Conservation (phyloP, 2,329 filamentous ascomycete genomes). For the Parasarocladium wereldwijsianum region DNA sequence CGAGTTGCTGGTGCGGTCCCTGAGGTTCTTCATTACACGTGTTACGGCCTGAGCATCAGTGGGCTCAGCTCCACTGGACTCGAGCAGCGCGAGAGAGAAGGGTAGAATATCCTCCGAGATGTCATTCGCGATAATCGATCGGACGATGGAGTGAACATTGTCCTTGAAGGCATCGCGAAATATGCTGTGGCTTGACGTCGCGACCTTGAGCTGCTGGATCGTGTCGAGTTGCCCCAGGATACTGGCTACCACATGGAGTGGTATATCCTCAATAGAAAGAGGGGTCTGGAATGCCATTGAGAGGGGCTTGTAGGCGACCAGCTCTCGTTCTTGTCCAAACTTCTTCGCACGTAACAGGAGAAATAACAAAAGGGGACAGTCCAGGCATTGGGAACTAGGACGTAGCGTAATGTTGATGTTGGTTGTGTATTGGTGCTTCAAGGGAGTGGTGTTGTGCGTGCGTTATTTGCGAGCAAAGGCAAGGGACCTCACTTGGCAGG, state of each 20-base stretch:
- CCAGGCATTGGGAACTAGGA: no score
- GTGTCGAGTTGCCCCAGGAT: conserved; percentile 3
- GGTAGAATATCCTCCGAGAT: conserved; percentile 1
- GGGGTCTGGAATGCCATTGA: not conserved
- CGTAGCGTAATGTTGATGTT: no score
- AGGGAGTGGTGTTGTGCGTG: no score
- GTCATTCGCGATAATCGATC: not conserved
- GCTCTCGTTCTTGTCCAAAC: no score
- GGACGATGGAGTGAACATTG: not conserved
- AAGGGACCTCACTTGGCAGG: no score
- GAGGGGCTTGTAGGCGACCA: no score
- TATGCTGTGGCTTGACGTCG: conserved; percentile 1
- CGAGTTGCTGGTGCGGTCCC: not conserved
- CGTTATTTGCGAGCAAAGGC: no score
- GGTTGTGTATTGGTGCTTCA: no score
- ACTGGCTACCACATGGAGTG: conserved; percentile 1
- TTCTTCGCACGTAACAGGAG: no score
- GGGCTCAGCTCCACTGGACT: not conserved
- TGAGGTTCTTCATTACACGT: conserved; percentile 1
- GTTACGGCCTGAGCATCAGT: not conserved
- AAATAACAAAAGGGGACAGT: no score
- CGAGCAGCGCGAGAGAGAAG: conserved; percentile 2
- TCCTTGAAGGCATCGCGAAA: conserved; percentile 2
- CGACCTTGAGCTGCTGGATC: conserved; percentile 2
- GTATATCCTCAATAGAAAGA: conserved; percentile 1